Percentiles rank a stretch among this genome's conserved stretches.
phyloP scores from a whole-genome alignment of 257 asterid genomes.

The Eucommia ulmoides region DNA sequence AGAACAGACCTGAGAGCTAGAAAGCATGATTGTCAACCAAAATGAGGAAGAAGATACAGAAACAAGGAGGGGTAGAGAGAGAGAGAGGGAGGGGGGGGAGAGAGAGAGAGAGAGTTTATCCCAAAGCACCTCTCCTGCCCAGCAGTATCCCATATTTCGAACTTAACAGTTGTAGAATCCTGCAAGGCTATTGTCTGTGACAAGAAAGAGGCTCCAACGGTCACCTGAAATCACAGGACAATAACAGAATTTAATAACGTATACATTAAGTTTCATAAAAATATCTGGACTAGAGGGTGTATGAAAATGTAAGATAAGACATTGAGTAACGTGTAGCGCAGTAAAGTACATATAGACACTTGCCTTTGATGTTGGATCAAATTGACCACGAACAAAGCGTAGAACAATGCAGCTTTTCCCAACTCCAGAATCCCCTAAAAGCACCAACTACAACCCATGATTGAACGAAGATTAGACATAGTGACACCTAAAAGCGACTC shows the following conservation, averaged over 20 bases:
- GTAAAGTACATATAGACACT: neutral
- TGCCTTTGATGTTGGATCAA: constrained; percentile 96
- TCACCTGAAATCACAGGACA: constrained; percentile 49
- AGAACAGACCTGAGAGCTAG: neutral
- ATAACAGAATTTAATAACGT: neutral
- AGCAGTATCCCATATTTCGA: constrained; percentile 99
- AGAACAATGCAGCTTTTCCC: constrained; percentile 99
- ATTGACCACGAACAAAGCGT: constrained; percentile 96
- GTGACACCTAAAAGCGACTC: neutral
- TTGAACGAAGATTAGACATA: constrained; percentile 3
- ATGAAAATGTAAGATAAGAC: neutral
- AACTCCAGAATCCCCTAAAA: constrained; percentile 95
- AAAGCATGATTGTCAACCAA: neutral
- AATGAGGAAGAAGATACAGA: neutral
- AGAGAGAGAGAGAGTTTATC: too few relatives aligned
- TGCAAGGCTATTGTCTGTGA: constrained; percentile 96
- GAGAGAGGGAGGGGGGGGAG: too few relatives aligned
- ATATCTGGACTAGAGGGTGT: neutral
- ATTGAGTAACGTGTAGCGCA: neutral
- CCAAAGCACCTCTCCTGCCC: constrained; percentile 96
- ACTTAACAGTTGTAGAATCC: constrained; percentile 90
- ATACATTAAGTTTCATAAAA: neutral
- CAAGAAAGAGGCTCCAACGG: constrained; percentile 88
- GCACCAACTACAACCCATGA: constrained; percentile 59
- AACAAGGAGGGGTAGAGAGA: too few relatives aligned